A percentile compares a stretch with the other conserved stretches of the same genome.
phyloP scores from a whole-genome alignment of 2,329 filamentous ascomycete genomes.

The Chrysoporthe austroafricana region DNA sequence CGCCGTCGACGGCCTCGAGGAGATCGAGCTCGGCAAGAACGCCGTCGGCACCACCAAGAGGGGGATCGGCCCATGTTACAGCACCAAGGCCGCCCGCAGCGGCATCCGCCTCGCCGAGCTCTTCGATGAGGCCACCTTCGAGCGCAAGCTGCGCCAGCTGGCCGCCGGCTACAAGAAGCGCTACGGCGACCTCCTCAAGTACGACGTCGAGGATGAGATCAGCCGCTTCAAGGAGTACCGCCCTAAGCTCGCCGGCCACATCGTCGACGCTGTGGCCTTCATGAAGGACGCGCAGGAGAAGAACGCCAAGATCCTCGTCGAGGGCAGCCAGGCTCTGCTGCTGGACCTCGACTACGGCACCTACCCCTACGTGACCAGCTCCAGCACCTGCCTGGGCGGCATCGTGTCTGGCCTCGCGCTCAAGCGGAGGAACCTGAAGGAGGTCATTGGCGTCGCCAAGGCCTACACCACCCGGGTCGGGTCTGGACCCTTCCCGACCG shows the following conservation, averaged over 20 bases:
- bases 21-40: constrained; percentile 50
- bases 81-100: constrained; percentile 48
- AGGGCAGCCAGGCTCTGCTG: constrained; percentile 66
- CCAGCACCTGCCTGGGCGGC: constrained; percentile 61
- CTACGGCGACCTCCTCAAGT: constrained; percentile 67
- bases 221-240: constrained; percentile 62
- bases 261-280: constrained; percentile 69
- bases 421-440: constrained; percentile 55
- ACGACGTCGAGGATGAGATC: constrained; percentile 73
- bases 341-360: constrained; percentile 63
- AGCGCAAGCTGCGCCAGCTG: constrained; percentile 65
- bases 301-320: constrained; percentile 60
- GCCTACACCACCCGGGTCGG: constrained; percentile 66
- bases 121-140: constrained; percentile 67
- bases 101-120: constrained; percentile 70
- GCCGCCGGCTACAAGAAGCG: constrained; percentile 68
- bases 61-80: constrained; percentile 36
- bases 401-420: constrained; percentile 62
- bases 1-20: constrained; percentile 69
- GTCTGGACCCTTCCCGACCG: constrained; percentile 65
- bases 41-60: constrained; percentile 46
- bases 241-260: constrained; percentile 57
- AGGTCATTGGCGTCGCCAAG: constrained; percentile 66
- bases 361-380: constrained; percentile 63
- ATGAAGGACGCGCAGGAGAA: constrained; percentile 59